Percentiles rank a stretch among this genome's conserved stretches.
Evolutionary conservation across 176 grass and related monocot genomes (phyloP).

Genomic region (Areca catechu): DNA sequence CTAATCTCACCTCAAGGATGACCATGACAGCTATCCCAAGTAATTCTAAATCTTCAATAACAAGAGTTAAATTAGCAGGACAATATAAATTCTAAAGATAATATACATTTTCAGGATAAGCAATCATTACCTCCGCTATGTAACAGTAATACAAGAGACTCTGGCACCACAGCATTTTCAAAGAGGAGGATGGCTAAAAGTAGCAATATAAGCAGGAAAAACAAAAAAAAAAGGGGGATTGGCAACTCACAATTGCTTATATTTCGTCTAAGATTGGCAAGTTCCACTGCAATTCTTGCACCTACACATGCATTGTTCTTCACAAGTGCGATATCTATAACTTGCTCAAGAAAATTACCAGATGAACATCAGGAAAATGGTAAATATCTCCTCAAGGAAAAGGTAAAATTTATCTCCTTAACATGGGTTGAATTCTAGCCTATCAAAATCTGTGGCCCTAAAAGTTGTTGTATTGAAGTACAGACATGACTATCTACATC

Average conservation of each 20-base stretch:
- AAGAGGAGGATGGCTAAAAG: not conserved
- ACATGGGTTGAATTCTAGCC: not conserved
- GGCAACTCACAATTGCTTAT: constrained; percentile 26
- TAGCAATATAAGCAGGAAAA: not conserved
- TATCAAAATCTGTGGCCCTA: not conserved
- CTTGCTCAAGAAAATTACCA: constrained; percentile 30
- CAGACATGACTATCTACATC: not conserved
- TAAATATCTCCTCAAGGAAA: not conserved
- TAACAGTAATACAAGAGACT: too few relatives aligned
- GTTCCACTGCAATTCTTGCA: constrained; percentile 61
- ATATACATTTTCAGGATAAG: too few relatives aligned
- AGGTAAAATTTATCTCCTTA: not conserved
- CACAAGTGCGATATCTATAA: constrained; percentile 80
- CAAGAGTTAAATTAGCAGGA: too few relatives aligned
- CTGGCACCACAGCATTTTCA: too few relatives aligned
- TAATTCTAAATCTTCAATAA: too few relatives aligned
- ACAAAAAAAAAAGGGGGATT: too few relatives aligned
- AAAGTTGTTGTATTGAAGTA: constrained; percentile 1
- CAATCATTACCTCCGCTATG: too few relatives aligned
- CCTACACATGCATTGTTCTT: constrained; percentile 87
- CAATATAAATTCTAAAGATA: too few relatives aligned
- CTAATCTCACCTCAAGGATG: too few relatives aligned
- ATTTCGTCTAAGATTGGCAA: constrained; percentile 39
- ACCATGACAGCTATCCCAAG: too few relatives aligned
- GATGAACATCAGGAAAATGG: not conserved